Conservation (phyloP, 306 rosid genomes). For the Vigna nakashimae region DNA sequence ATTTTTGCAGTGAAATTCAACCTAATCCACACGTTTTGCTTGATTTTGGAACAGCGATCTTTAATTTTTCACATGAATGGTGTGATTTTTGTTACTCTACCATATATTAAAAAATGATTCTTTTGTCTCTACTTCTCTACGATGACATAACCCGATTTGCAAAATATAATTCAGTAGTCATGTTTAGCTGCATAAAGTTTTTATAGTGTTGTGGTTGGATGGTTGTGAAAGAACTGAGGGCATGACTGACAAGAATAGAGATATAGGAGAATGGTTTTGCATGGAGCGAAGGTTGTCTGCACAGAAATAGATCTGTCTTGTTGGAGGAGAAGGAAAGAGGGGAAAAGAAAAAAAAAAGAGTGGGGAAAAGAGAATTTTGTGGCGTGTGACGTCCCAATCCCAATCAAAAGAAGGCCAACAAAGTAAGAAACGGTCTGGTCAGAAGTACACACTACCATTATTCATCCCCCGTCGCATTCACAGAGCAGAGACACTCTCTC, state of each 20-base stretch:
- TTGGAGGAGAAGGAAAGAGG: neutral
- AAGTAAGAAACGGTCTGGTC: neutral
- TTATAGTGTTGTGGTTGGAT: neutral
- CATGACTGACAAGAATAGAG: neutral
- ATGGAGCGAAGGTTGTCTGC: neutral
- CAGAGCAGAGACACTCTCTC: neutral
- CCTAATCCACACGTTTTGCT: too few relatives aligned
- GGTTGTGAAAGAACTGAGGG: neutral
- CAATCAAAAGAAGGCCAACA: neutral
- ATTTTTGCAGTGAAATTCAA: too few relatives aligned
- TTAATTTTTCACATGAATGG: too few relatives aligned
- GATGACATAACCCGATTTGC: too few relatives aligned
- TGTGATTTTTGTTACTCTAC: too few relatives aligned
- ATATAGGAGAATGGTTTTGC: neutral
- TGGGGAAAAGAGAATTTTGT: neutral
- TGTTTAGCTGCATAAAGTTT: too few relatives aligned
- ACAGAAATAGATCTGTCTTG: neutral
- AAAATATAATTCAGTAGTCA: too few relatives aligned
- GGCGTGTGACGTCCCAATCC: neutral
- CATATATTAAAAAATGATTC: too few relatives aligned
- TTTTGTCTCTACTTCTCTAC: too few relatives aligned
- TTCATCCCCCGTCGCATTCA: neutral
- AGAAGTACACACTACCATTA: neutral
- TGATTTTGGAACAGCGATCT: too few relatives aligned
- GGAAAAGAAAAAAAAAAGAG: neutral